Percentiles rank a stretch among this genome's conserved stretches.
Conservation (phyloP, 768 basidiomycete species). For the Lepiota brunneoincarnata region DNA sequence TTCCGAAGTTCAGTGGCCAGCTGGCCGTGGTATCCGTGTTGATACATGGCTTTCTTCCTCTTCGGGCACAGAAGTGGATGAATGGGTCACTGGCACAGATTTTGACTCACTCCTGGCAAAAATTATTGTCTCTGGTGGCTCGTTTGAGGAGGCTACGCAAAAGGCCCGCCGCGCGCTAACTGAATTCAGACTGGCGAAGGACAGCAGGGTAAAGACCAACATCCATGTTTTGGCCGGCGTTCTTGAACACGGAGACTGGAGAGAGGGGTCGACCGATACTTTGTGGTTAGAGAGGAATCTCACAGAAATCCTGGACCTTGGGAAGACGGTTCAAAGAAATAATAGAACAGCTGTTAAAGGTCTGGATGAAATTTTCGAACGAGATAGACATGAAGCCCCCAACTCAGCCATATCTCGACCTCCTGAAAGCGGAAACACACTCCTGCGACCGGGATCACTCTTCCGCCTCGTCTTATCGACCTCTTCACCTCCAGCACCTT, state of each 20-base stretch:
- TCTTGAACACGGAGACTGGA: conserved; percentile 29
- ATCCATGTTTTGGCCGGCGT: conserved; percentile 28
- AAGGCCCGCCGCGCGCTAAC: conserved; percentile 81
- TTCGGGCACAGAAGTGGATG: conserved; percentile 37
- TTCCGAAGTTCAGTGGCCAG: conserved; percentile 64
- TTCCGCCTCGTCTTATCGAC: conserved; percentile 28
- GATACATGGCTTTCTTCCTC: conserved; percentile 83
- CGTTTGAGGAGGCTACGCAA: conserved; percentile 79
- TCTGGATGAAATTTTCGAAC: neutral
- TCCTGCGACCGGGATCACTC: conserved; percentile 33
- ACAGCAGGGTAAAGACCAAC: conserved; percentile 45
- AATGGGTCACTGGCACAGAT: conserved; percentile 54
- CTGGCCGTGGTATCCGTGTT: conserved; percentile 83
- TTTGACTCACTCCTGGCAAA: conserved; percentile 91
- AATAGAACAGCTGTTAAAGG: neutral
- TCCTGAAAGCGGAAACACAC: neutral
- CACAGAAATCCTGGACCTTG: conserved; percentile 17
- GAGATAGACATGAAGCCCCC: neutral
- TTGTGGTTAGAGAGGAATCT: conserved; percentile 35
- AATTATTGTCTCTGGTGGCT: conserved; percentile 72
- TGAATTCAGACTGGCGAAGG: conserved; percentile 64
- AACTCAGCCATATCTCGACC: neutral
- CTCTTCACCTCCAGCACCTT: neutral
- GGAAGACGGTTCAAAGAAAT: conserved; percentile 5
- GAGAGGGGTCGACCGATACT: conserved; percentile 27